These are phyloP conservation scores for Anthracocystis walkeri DNA, from an alignment of 1,284 basidiomycete genomes.

Conservation along the genomic window DNA sequence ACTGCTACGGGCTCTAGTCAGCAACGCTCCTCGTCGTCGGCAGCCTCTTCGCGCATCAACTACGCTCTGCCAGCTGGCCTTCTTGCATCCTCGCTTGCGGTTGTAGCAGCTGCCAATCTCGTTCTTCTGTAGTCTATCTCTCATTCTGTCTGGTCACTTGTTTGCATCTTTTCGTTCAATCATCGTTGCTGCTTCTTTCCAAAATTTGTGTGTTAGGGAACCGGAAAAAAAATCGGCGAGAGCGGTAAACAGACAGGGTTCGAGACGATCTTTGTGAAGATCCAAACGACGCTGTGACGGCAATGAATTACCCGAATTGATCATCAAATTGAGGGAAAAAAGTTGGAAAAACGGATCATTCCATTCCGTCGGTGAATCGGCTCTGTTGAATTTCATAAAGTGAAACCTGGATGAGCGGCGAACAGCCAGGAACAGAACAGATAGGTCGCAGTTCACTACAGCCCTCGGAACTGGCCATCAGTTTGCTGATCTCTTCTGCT, in stretches of 20 bases:
- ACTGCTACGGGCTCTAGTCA: slow-evolving; percentile 15
- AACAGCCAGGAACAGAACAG: slow-evolving; percentile 5
- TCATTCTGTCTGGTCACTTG: background rate
- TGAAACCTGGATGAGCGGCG: slow-evolving; percentile 2
- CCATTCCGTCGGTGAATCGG: background rate
- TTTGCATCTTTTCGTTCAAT: background rate
- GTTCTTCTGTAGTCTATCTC: slow-evolving; percentile 6
- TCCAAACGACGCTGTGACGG: too few relatives aligned
- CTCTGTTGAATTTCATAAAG: background rate
- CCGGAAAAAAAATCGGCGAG: background rate
- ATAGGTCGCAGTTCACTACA: background rate
- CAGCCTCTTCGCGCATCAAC: slow-evolving; percentile 10
- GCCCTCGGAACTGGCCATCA: background rate
- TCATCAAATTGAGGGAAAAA: too few relatives aligned
- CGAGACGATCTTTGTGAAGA: background rate
- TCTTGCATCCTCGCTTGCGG: slow-evolving; percentile 11
- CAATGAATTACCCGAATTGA: too few relatives aligned
- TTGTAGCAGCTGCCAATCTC: slow-evolving; percentile 5
- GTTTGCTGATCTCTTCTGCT: background rate
- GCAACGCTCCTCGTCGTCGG: slow-evolving; percentile 20
- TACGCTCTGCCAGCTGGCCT: slow-evolving; percentile 16
- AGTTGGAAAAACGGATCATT: too few relatives aligned
- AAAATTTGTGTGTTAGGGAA: background rate
- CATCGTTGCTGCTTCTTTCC: background rate
- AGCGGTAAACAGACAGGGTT: background rate